Base-by-base conservation (phyloP, 1,284 basidiomycete genomes). In the Blastosporella zonata region DNA sequence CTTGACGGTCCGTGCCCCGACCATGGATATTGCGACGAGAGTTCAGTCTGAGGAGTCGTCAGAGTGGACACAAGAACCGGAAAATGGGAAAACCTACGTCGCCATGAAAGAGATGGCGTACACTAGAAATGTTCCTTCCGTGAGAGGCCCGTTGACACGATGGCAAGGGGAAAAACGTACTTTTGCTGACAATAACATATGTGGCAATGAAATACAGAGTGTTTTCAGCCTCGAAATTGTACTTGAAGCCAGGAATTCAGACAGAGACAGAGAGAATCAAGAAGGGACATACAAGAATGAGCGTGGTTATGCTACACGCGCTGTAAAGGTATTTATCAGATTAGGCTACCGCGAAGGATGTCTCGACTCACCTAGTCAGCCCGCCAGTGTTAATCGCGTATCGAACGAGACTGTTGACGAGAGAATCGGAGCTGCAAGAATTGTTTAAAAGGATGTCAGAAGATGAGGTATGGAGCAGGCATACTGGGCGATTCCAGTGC, bases 41-140 rank as follows among this genome's bases (percentile, higher is more conserved):
- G 56, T 79, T 81, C 29, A 80, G 67, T 15, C 77, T 79, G 31
- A 42, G n/a, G 43, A 38, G 18, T 6, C n/a, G 18, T 2, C 33
- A 1, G 18, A 17, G 13, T 23, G 2, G 9, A 18, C 21, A 31
- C 8, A n/a, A 2, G 33, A 18, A 18, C 25, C n/a, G 25, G 25
- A 34, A 15, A 17, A 6, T 2, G 33, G 17, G 33, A 6, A 6
- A 17, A 34, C 79, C 48, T 59, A 84, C 80, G 84, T 81, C 47
- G 82, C 81, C 58, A 86, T 69, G 61, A 82, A 82, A 3, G 84
- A 86, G 47, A 83, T 78, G 1, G 76, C 79, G 57, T 85, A 87
- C 23, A 85, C 84, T 86, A 21, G 8, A n/a, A 50, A 10, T 12
- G 40, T 13, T 13, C 15, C n/a, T 40, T 29, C 34, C 50, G 20